Conservation (phyloP, 1,284 basidiomycete genomes). For the Cryptococcus maquisensis region DNA sequence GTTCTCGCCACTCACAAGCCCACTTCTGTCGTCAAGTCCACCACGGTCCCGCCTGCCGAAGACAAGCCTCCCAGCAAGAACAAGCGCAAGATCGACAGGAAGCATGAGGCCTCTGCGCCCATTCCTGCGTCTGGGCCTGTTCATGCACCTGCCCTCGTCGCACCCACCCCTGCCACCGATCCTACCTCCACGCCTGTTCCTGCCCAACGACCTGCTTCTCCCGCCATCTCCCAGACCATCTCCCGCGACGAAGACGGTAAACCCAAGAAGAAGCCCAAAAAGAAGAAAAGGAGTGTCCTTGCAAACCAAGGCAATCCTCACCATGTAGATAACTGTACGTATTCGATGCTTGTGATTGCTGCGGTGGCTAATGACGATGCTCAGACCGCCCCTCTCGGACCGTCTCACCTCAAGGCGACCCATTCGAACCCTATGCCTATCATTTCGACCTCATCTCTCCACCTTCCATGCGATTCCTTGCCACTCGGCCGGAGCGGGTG, state of each 20-base stretch:
- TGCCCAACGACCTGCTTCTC: conserved; percentile 1
- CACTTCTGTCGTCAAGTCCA: conserved; percentile 8
- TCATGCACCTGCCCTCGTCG: neutral
- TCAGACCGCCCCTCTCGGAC: conserved; percentile 44
- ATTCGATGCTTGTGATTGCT: neutral
- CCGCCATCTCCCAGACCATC: neutral
- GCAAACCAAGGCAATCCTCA: conserved; percentile 87
- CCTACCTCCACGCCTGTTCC: neutral
- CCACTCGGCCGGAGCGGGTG: conserved; percentile 24
- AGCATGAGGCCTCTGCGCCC: conserved; percentile 4
- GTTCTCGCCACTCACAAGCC: conserved; percentile 24
- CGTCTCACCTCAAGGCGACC: conserved; percentile 22
- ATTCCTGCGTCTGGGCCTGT: too few relatives aligned
- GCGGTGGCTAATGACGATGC: neutral
- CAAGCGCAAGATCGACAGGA: conserved; percentile 17
- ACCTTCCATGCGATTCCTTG: conserved; percentile 40
- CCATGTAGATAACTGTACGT: conserved; percentile 67
- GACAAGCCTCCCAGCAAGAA: conserved; percentile 12
- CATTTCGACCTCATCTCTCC: conserved; percentile 43
- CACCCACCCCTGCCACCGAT: neutral
- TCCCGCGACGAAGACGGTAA: conserved; percentile 15
- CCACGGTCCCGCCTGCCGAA: neutral
- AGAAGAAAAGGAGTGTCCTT: conserved; percentile 79
- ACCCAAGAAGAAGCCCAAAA: conserved; percentile 57
- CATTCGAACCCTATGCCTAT: conserved; percentile 33